phyloP scores from a whole-genome alignment of 352 stramenopile species.

The Pythium aquatile region DNA sequence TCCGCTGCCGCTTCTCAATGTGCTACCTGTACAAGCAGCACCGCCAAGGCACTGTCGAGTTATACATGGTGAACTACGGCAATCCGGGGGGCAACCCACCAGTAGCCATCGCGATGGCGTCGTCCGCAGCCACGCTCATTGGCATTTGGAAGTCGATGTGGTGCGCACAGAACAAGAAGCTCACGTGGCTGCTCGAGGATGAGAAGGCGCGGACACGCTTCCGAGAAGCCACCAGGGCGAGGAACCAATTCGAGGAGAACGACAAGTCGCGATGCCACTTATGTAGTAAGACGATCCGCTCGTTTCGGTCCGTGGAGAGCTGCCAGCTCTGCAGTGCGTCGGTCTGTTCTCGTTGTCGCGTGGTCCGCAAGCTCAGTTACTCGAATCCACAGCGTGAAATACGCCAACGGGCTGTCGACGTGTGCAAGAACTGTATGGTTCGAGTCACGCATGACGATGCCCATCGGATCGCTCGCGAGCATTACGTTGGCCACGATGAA shows the following conservation, averaged over 20 bases:
- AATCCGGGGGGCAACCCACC: slow-evolving; percentile 25
- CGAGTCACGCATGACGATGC: slow-evolving; percentile 7
- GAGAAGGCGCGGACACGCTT: not conserved
- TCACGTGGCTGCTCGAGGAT: slow-evolving; percentile 21
- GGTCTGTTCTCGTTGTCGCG: slow-evolving; percentile 17
- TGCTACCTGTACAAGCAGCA: slow-evolving; percentile 22
- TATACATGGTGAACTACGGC: slow-evolving; percentile 31
- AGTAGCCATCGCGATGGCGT: slow-evolving; percentile 25
- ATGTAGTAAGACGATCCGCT: slow-evolving; percentile 13
- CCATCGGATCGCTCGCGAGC: slow-evolving; percentile 10
- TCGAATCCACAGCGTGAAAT: slow-evolving; percentile 1
- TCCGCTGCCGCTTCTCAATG: slow-evolving; percentile 13
- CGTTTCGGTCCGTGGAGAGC: slow-evolving; percentile 6
- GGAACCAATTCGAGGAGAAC: too few relatives aligned
- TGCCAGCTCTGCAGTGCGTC: slow-evolving; percentile 18
- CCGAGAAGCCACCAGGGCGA: not conserved
- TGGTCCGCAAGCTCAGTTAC: slow-evolving; percentile 11
- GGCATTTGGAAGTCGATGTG: slow-evolving; percentile 28
- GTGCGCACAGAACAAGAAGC: slow-evolving; percentile 37
- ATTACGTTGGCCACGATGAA: slow-evolving; percentile 4
- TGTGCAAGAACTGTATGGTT: slow-evolving; percentile 16
- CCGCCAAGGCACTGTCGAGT: slow-evolving; percentile 25
- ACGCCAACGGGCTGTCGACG: slow-evolving; percentile 7
- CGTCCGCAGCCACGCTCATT: slow-evolving; percentile 22
- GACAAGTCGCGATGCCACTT: not conserved